Evolutionary conservation across 1,284 basidiomycete genomes (phyloP), one percentile per base, ranked within the genome.

Genomic region (Mycosarcoma maydis): DNA sequence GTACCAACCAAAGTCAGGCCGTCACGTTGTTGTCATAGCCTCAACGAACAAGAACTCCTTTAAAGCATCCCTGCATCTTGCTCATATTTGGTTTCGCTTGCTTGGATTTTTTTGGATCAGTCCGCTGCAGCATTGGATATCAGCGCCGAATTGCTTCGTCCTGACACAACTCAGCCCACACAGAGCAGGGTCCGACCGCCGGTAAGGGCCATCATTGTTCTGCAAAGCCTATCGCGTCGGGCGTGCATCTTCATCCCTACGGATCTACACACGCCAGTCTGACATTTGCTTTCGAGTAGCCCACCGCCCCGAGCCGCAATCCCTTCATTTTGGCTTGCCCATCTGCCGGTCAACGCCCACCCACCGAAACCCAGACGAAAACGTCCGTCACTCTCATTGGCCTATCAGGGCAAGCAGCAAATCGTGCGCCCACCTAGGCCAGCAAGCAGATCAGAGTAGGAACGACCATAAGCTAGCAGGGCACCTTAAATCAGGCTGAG

Each of bases 301-400:
- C 47, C 38, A 39, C 48, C 51, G 23, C n/a, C 9, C 16, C 11
- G 40, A 26, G 27, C 40, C 33, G 44, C 43, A 33, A 32, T 37
- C 2, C 44, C 44, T 48, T 57, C 49, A 52, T 56, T 43, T 52
- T 39, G 20, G 8, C 37, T 32, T 51, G 36, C 52, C 49, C 54
- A 64, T 57, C 61, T 53, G 61, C 54, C 53, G 49, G 24, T 40
- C 54, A 53, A 64, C 54, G 49, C 61, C 61, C 54, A 64, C 61
- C 54, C 26, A 40, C 52, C 59, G 59, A 61, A 55, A 48, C 42
- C 47, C 41, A 43, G 53, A 30, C 42, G 20, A 43, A 41, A n/a
- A 29, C 42, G 44, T 55, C 41, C 22, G 20, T 27, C 19, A 17
- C 44, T 44, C 7, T 22, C 17, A 27, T 46, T 30, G 36, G 30